A percentile compares a stretch with the other conserved stretches of the same genome.
Evolutionary conservation across 306 rosid genomes (phyloP).

Genomic region (Vigna reflexopilosa): DNA sequence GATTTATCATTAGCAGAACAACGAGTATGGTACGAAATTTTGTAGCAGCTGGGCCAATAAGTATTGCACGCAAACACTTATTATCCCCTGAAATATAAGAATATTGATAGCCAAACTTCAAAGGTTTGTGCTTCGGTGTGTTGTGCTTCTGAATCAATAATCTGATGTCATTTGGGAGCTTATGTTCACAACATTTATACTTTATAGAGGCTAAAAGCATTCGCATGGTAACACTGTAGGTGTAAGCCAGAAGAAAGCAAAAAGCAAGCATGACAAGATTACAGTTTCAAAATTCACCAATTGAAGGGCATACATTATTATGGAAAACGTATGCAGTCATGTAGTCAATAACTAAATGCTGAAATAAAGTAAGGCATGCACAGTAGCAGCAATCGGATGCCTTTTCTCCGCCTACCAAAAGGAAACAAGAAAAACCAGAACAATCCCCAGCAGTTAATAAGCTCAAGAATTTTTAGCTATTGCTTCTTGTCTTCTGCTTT

Average conservation of each 20-base stretch:
- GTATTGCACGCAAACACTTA: neutral
- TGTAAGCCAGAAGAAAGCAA: slow-evolving; percentile 21
- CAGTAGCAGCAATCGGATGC: slow-evolving; percentile 13
- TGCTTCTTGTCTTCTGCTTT: slow-evolving; percentile 92
- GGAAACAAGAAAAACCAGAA: slow-evolving; percentile 32
- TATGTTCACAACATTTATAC: neutral
- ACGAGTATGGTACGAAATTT: neutral
- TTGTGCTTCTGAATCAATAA: slow-evolving; percentile 25
- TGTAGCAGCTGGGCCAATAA: neutral
- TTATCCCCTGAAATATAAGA: neutral
- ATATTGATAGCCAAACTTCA: neutral
- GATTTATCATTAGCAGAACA: neutral
- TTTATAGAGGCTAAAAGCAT: neutral
- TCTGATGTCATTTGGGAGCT: slow-evolving; percentile 15
- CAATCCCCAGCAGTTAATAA: slow-evolving; percentile 13
- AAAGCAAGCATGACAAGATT: neutral
- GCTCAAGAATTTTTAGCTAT: slow-evolving; percentile 40
- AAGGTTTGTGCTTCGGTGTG: neutral
- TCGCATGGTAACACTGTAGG: slow-evolving; percentile 5
- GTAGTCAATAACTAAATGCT: slow-evolving; percentile 23
- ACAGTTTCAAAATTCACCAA: slow-evolving; percentile 36
- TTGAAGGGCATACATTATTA: slow-evolving; percentile 36
- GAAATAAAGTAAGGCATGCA: slow-evolving; percentile 35
- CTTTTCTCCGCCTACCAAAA: slow-evolving; percentile 33
- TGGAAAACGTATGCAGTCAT: slow-evolving; percentile 23